These are phyloP conservation scores for Lycium ferocissimum DNA, from an alignment of 257 asterid genomes.

Conservation along the genomic window DNA sequence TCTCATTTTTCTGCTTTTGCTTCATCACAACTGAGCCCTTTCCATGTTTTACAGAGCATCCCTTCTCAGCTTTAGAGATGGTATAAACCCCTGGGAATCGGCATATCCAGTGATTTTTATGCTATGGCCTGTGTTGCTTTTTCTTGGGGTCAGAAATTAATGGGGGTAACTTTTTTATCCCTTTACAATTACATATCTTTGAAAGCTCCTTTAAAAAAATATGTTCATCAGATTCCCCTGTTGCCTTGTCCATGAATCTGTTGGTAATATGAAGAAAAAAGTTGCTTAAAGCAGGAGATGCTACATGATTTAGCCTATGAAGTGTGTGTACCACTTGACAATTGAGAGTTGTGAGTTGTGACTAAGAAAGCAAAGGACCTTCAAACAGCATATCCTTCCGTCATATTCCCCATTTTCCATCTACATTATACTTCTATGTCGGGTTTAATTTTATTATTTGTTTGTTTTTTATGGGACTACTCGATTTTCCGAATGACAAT, in stretches of 20 bases:
- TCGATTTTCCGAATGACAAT: neutral
- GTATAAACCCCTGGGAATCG: slow-evolving; percentile 48
- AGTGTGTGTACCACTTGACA: neutral
- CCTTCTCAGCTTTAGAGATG: neutral
- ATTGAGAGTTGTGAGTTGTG: neutral
- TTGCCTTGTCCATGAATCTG: slow-evolving; percentile 33
- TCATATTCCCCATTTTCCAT: neutral
- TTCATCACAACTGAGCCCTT: neutral
- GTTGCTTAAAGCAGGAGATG: neutral
- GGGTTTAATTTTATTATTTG: neutral
- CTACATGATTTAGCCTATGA: neutral
- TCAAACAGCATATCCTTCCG: neutral
- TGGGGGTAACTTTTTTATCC: slow-evolving; percentile 39
- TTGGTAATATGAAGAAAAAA: slow-evolving; percentile 26
- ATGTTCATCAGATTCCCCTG: neutral
- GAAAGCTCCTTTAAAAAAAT: slow-evolving; percentile 15
- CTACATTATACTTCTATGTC: neutral
- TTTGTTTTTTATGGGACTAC: neutral
- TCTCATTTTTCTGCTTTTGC: neutral
- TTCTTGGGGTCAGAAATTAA: neutral
- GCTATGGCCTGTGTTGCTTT: neutral
- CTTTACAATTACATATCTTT: slow-evolving; percentile 11
- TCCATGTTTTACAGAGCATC: slow-evolving; percentile 14
- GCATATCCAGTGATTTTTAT: slow-evolving; percentile 50
- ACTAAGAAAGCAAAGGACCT: neutral